Evolutionary conservation across 1,284 basidiomycete species (phyloP), one percentile per base, ranked within the genome.

Genomic region (Agroathelia rolfsii): DNA sequence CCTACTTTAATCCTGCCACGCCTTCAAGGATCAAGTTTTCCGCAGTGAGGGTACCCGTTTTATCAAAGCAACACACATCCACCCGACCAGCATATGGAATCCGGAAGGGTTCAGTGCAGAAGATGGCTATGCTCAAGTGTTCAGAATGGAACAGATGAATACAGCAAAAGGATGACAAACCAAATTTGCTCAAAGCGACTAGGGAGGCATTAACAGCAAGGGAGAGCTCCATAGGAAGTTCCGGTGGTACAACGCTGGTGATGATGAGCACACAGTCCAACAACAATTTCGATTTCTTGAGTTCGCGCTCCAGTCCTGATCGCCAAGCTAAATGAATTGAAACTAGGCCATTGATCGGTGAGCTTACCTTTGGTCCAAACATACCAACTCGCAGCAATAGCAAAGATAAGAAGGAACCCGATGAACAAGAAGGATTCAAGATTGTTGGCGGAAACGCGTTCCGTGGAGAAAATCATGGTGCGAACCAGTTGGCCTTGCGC

Each of bases 401-500:
- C 92, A 51, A 96, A 96, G 43, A 95, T 85, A 36, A 96, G 75
- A 12, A 96, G 62, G 71, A 96, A 96, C 1, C 87, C 90, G 41
- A 96, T 94, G 63, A 96, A 96, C 36, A 95, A 58, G 76, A 95
- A 95, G 2, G 77, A 81, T 53, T 96, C 93, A 38, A 84, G 40
- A 56, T 92, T 96, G 63, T 95, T 95, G 21, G 92, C 93, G 8
- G 87, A 88, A 13, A 96, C 80, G 11, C 88, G 82, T 50, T 96
- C 92, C 2, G 87, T 90, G 3, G 87, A 92, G 64, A 95, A 96
- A 41, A 96, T 90, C 92, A 96, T 96, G 1, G 92, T 96, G 44
- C 92, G 69, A 22, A 96, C 89, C 28, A 96, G 76, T 56, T 94
- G 88, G 32, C 93, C 92, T 56, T 96, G 93, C 1, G 89, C 79